Conservation (phyloP, 148 eudicot species). For the Camellia granthamiana region DNA sequence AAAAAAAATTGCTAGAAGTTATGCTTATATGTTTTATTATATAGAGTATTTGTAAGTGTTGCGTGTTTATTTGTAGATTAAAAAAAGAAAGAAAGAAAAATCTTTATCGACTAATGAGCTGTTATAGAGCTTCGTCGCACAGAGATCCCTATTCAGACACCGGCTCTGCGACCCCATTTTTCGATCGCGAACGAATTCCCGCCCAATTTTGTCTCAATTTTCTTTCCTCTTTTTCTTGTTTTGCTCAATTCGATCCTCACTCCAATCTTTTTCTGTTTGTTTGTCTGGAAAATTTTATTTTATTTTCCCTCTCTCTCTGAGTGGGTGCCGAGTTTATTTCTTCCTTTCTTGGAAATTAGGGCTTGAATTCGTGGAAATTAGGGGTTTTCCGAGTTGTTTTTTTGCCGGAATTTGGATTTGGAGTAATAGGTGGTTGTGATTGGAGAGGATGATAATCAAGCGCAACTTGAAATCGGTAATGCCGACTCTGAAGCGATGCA, state of each 20-base stretch:
- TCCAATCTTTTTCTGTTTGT: slow-evolving; percentile 1
- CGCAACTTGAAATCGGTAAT: slow-evolving; percentile 84
- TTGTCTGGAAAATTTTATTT: neutral
- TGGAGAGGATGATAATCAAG: slow-evolving; percentile 80
- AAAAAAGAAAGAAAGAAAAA: too few relatives aligned
- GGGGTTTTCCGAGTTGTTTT: slow-evolving; percentile 25
- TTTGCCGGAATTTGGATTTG: neutral
- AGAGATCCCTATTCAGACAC: slow-evolving; percentile 11
- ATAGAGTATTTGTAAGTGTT: neutral
- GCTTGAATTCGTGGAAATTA: slow-evolving; percentile 11
- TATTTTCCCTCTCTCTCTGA: neutral
- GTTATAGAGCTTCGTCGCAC: slow-evolving; percentile 18
- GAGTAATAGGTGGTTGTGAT: neutral
- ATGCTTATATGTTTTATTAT: too few relatives aligned
- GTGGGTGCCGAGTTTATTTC: neutral
- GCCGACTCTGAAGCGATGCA: slow-evolving; percentile 81
- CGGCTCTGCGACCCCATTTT: neutral
- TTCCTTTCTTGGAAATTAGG: slow-evolving; percentile 17
- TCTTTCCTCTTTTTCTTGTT: neutral
- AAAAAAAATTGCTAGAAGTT: neutral
- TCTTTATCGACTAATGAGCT: slow-evolving; percentile 11
- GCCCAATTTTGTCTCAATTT: slow-evolving; percentile 7
- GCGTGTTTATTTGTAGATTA: neutral
- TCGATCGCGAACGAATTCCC: slow-evolving; percentile 1
- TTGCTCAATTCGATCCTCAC: neutral